Evolutionary conservation across 2,329 filamentous ascomycete species (phyloP).

Genomic region (Fusarium devonianum): DNA sequence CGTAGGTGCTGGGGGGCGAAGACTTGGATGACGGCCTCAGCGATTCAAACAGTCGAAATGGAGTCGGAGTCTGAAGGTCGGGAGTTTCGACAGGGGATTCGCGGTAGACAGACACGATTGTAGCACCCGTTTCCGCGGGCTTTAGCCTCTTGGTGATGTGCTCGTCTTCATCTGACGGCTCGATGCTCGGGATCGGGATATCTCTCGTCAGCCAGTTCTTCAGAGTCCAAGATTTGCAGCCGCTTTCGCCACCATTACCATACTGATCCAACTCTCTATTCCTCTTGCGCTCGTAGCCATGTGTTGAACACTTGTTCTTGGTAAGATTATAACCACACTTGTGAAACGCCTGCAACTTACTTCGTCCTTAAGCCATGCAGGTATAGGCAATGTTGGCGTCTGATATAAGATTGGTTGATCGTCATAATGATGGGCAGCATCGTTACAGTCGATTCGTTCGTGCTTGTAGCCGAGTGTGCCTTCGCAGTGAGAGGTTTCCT

Average conservation of each 20-base stretch:
- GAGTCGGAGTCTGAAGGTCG: background rate
- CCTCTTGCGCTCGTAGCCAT: background rate
- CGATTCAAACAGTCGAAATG: background rate
- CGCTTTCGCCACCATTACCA: background rate
- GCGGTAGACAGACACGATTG: background rate
- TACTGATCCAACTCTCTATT: background rate
- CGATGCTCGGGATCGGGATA: conserved; percentile 13
- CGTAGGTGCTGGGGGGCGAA: background rate
- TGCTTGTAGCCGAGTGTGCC: too few relatives aligned
- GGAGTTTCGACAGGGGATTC: background rate
- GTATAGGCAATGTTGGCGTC: too few relatives aligned
- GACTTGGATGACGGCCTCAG: background rate
- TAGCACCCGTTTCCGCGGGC: background rate
- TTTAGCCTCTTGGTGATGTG: background rate
- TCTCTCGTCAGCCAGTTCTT: conserved; percentile 16
- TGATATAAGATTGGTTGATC: too few relatives aligned
- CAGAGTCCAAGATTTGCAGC: background rate
- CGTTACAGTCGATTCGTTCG: too few relatives aligned
- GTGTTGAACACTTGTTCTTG: background rate
- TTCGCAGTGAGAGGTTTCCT: too few relatives aligned
- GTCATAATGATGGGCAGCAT: too few relatives aligned
- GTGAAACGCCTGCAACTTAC: background rate
- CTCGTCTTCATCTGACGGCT: background rate
- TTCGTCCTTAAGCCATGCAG: background rate
- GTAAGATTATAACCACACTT: background rate